Evolutionary conservation across 1,284 basidiomycete genomes (phyloP).

Genomic region (Leucoagaricus sp.): DNA sequence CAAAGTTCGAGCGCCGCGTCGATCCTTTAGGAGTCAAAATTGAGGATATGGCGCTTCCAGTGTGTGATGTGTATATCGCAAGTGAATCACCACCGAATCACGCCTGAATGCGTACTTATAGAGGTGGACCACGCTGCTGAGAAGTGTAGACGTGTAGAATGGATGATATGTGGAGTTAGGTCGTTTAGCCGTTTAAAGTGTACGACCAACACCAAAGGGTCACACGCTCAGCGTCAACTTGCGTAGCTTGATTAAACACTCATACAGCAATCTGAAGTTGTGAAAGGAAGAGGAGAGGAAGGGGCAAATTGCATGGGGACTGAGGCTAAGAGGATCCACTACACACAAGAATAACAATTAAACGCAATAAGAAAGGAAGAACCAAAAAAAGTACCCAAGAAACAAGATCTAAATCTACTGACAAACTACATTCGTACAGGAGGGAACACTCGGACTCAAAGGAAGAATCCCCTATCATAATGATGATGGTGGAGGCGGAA

Average conservation of each 20-base stretch:
- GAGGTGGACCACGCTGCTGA: no score
- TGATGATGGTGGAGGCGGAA: background rate
- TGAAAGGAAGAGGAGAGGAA: background rate
- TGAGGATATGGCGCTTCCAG: no score
- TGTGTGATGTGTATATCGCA: background rate
- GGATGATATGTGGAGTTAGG: background rate
- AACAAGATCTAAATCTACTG: background rate
- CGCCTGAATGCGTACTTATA: no score
- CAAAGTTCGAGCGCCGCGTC: background rate
- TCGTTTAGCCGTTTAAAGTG: background rate
- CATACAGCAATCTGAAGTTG: no score
- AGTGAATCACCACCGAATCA: no score
- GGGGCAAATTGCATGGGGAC: background rate
- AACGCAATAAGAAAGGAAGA: background rate
- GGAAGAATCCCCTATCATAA: no score
- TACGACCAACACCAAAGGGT: background rate
- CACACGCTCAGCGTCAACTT: constrained; percentile 1
- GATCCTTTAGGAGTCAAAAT: background rate
- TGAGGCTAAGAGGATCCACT: background rate
- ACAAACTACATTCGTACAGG: background rate
- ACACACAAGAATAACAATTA: constrained; percentile 4
- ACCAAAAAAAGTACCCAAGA: background rate
- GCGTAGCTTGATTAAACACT: no score
- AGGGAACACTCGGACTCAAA: no score
- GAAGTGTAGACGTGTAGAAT: background rate